phyloP scores from a whole-genome alignment of 1,284 basidiomycete genomes.

The Austroboletus niveus region DNA sequence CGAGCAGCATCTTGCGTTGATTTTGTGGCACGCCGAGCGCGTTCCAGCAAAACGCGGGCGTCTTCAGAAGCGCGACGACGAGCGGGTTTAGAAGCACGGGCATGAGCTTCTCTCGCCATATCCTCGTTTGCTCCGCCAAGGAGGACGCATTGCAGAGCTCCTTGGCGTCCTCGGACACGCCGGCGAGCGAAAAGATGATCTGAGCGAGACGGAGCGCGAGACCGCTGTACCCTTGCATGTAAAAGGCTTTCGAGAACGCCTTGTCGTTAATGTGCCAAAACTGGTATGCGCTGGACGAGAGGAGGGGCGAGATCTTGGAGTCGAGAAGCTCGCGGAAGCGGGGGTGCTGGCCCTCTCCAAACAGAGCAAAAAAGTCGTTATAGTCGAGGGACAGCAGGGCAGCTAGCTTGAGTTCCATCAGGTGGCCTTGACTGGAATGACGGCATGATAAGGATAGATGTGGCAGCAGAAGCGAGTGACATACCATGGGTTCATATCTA shows the following conservation, averaged over 20 bases:
- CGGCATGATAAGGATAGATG: no score
- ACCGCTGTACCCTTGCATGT: conserved; percentile 73
- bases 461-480: no score
- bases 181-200: conserved; percentile 59
- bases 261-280: conserved; percentile 73
- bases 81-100: conserved; percentile 67
- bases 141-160: conserved; percentile 56
- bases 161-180: conserved; percentile 57
- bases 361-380: conserved; percentile 71
- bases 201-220: conserved; percentile 69
- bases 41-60: conserved; percentile 78
- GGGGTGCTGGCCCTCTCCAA: conserved; percentile 66
- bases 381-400: conserved; percentile 42
- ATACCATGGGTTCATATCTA: no score
- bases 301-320: conserved; percentile 63
- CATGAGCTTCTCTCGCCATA: conserved; percentile 64
- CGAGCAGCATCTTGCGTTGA: conserved; percentile 67
- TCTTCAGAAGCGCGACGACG: conserved; percentile 63
- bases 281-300: conserved; percentile 74
- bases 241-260: conserved; percentile 69
- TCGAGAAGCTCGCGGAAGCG: conserved; percentile 69
- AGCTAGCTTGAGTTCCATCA: conserved; percentile 25
- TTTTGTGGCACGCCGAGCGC: conserved; percentile 78
- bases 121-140: conserved; percentile 59
- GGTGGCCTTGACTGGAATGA: conserved; percentile 61